A percentile compares a stretch with the other conserved stretches of the same genome.
Conservation (phyloP, 805 yeast genomes). For the Candida berthetii region DNA sequence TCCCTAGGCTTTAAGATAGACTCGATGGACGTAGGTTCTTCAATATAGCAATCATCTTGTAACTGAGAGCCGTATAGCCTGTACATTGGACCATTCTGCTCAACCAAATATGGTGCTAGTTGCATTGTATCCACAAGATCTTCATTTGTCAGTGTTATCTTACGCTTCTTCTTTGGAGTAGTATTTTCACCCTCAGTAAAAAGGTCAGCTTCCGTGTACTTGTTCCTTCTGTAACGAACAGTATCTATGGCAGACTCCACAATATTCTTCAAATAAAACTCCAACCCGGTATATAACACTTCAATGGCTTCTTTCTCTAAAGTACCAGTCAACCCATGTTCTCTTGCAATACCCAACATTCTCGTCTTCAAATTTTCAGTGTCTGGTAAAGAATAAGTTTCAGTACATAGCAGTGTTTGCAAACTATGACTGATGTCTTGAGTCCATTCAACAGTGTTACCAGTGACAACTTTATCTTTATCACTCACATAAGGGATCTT, state of each 20-base stretch:
- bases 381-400: conserved; percentile 80
- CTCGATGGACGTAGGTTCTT: conserved; percentile 17
- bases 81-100: conserved; percentile 56
- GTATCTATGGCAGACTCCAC: conserved; percentile 72
- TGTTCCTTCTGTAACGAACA: conserved; percentile 52
- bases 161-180: conserved; percentile 14
- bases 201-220: conserved; percentile 15
- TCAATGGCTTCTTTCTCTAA: conserved; percentile 78
- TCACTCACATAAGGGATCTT: conserved; percentile 67
- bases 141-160: conserved; percentile 50
- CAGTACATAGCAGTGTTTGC: conserved; percentile 74
- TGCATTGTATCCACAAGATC: conserved; percentile 62
- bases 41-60: conserved; percentile 40
- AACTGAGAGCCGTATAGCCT: conserved; percentile 43
- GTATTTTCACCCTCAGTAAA: not conserved
- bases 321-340: conserved; percentile 81
- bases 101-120: conserved; percentile 60
- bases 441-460: conserved; percentile 73
- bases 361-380: conserved; percentile 57
- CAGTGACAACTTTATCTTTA: conserved; percentile 18
- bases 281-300: conserved; percentile 72
- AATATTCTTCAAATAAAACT: conserved; percentile 67
- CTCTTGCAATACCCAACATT: conserved; percentile 80
- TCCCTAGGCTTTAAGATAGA: conserved; percentile 10
- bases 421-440: conserved; percentile 87